A percentile compares a stretch with the other conserved stretches of the same genome.
Conservation (phyloP, 164 flowering plant species). For the Piper longum region DNA sequence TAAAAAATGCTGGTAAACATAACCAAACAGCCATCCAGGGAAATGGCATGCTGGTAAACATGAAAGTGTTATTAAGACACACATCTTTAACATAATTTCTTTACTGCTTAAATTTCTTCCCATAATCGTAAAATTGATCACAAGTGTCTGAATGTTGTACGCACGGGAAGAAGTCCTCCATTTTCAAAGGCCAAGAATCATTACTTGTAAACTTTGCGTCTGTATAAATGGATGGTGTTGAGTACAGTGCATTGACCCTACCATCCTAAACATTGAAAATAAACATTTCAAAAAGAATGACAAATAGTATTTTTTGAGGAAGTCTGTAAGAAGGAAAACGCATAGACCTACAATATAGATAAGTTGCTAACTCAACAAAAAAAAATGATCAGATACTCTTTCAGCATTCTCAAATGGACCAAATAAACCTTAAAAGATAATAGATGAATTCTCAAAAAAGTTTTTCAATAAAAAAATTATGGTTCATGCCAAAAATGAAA, state of each 20-base stretch:
- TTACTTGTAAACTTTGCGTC: conserved; percentile 73
- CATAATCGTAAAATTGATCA: background rate
- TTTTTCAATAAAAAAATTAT: too few relatives aligned
- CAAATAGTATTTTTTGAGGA: too few relatives aligned
- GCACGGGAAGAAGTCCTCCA: conserved; percentile 89
- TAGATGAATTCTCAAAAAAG: too few relatives aligned
- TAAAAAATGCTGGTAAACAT: too few relatives aligned
- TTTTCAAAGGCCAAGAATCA: conserved; percentile 76
- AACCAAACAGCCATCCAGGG: background rate
- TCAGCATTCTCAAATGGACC: background rate
- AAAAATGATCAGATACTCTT: background rate
- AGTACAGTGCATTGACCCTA: conserved; percentile 88
- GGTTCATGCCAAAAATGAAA: too few relatives aligned
- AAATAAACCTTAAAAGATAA: background rate
- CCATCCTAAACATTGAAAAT: conserved; percentile 55
- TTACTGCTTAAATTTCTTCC: too few relatives aligned
- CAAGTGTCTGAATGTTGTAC: conserved; percentile 12
- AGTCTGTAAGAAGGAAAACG: background rate
- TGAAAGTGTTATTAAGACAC: too few relatives aligned
- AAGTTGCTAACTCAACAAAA: too few relatives aligned
- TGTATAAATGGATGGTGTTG: conserved; percentile 84
- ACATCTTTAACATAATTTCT: background rate
- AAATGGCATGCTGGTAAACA: background rate
- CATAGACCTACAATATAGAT: background rate
- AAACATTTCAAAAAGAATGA: background rate